phyloP scores from a whole-genome alignment of 305 asterid species.

The Stenogyne calaminthoides region DNA sequence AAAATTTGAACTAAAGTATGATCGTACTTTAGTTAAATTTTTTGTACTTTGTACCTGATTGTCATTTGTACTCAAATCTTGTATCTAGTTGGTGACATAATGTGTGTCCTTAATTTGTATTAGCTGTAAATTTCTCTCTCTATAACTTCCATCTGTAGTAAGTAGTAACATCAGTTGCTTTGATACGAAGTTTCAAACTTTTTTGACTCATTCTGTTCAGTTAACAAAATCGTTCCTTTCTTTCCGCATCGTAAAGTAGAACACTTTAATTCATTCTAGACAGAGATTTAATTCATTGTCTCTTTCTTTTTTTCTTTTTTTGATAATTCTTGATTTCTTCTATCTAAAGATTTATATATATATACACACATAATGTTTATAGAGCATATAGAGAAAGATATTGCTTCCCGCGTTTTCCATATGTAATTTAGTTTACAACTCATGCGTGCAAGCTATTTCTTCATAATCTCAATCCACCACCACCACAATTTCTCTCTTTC shows the following conservation, averaged over 20 bases:
- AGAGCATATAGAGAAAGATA: neutral
- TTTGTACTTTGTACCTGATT: too few relatives aligned
- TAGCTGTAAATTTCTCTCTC: neutral
- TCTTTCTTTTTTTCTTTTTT: neutral
- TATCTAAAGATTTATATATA: conserved; percentile 9
- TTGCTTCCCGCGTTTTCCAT: conserved; percentile 43
- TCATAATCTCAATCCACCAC: conserved; percentile 27
- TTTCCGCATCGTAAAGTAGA: conserved; percentile 14
- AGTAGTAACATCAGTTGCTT: conserved; percentile 29
- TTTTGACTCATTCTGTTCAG: conserved; percentile 4
- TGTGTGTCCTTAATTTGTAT: neutral
- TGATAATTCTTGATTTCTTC: conserved; percentile 10
- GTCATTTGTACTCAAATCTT: neutral
- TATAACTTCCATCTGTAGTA: neutral
- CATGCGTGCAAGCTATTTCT: conserved; percentile 49
- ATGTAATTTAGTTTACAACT: conserved; percentile 11
- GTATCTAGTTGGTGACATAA: neutral
- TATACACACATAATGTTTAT: too few relatives aligned
- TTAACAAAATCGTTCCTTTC: conserved; percentile 7
- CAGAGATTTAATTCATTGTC: neutral
- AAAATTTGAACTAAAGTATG: too few relatives aligned
- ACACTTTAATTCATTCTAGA: conserved; percentile 1
- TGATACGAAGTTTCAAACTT: conserved; percentile 22
- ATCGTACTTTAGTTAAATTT: too few relatives aligned
- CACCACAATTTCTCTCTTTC: conserved; percentile 28